Evolutionary conservation across 208 protist species (phyloP).

Genomic region (Strigomonas galati): DNA sequence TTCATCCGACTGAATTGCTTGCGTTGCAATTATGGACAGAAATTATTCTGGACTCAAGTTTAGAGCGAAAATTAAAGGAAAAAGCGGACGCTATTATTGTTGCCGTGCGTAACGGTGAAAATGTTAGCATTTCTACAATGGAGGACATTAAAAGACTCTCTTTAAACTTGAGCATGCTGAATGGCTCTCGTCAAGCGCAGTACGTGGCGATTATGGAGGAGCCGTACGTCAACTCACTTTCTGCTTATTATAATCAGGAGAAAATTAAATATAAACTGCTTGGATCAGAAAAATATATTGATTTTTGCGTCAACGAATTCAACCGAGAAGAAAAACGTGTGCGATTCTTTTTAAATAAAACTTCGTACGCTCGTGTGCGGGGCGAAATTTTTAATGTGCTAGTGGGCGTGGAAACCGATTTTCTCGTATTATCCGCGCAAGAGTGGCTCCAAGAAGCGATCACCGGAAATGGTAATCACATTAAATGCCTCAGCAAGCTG

Average conservation of each 20-base stretch:
- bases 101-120: constrained; percentile 28
- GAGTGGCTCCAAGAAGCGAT: constrained; percentile 33
- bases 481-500: neutral
- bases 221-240: constrained; percentile 45
- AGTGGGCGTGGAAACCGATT: constrained; percentile 45
- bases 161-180: constrained; percentile 51
- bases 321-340: constrained; percentile 42
- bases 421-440: constrained; percentile 25
- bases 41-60: constrained; percentile 27
- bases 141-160: constrained; percentile 63
- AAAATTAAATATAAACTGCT: constrained; percentile 32
- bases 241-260: constrained; percentile 31
- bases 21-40: constrained; percentile 61
- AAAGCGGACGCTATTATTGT: constrained; percentile 43
- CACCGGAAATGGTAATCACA: constrained; percentile 2
- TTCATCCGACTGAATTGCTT: constrained; percentile 71
- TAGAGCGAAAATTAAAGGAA: constrained; percentile 30
- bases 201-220: constrained; percentile 65
- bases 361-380: constrained; percentile 47
- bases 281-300: constrained; percentile 42
- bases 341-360: constrained; percentile 48
- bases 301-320: constrained; percentile 29
- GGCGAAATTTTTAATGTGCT: constrained; percentile 38
- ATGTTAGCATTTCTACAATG: constrained; percentile 33
- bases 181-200: constrained; percentile 40